Evolutionary conservation across 1,284 basidiomycete species (phyloP).

Genomic region (Tetrapyrgos nigripes): DNA sequence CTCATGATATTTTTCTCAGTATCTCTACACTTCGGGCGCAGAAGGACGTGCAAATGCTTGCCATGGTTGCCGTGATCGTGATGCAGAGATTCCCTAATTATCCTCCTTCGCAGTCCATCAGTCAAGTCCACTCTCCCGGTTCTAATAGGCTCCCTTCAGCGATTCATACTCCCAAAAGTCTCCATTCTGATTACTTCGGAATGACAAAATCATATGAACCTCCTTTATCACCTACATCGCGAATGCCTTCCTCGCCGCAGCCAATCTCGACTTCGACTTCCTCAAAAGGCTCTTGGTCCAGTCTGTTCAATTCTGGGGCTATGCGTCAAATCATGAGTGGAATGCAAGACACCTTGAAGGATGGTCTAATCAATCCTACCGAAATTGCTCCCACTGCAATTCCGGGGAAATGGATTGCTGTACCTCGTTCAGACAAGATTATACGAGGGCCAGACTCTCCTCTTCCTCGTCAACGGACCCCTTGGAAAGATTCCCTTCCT

Average conservation of each 20-base stretch:
- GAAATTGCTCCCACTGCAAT: constrained; percentile 26
- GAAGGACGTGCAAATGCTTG: constrained; percentile 85
- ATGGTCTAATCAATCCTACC: constrained; percentile 47
- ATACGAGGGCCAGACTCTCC: constrained; percentile 25
- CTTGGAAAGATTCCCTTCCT: constrained; percentile 28
- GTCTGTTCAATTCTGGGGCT: constrained; percentile 66
- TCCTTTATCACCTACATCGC: constrained; percentile 40
- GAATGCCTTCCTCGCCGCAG: constrained; percentile 38
- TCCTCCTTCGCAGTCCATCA: not conserved
- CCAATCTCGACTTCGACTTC: constrained; percentile 49
- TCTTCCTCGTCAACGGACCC: constrained; percentile 9
- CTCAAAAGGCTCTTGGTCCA: constrained; percentile 79
- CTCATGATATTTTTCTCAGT: constrained; percentile 44
- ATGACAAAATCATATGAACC: constrained; percentile 28
- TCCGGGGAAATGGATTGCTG: constrained; percentile 34
- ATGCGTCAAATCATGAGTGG: constrained; percentile 71
- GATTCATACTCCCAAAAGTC: constrained; percentile 25
- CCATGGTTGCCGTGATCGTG: constrained; percentile 76
- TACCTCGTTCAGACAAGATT: constrained; percentile 24
- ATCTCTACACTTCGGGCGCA: constrained; percentile 66
- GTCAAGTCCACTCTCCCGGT: constrained; percentile 1
- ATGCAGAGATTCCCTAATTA: constrained; percentile 46
- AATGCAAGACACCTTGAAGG: constrained; percentile 54
- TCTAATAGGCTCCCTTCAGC: not conserved
- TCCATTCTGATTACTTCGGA: constrained; percentile 55